Conservation (phyloP, 1,284 basidiomycete species). For the Puccinia horiana region DNA sequence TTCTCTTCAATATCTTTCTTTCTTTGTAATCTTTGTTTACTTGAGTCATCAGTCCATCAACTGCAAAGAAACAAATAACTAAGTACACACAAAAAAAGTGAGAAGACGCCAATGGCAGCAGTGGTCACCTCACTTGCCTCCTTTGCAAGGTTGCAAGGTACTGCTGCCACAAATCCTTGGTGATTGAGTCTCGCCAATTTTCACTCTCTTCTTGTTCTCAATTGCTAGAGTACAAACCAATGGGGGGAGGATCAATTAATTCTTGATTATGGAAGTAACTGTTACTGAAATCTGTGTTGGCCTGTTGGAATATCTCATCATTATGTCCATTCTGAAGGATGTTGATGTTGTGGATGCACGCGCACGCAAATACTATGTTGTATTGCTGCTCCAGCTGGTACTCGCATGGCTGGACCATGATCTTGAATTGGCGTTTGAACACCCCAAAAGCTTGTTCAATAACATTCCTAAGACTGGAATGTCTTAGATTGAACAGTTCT, state of each 20-base stretch:
- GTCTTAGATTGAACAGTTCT: conserved; percentile 49
- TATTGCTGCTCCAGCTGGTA: too few species aligned
- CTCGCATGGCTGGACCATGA: too few species aligned
- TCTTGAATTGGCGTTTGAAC: too few species aligned
- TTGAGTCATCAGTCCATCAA: too few species aligned
- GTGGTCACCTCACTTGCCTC: background rate
- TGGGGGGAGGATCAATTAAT: background rate
- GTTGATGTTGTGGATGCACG: conserved; percentile 5
- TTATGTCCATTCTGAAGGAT: background rate
- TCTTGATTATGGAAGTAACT: background rate
- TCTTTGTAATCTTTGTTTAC: too few species aligned
- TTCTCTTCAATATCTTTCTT: background rate
- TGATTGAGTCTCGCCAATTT: background rate
- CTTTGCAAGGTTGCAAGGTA: background rate
- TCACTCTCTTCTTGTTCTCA: background rate
- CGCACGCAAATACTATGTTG: background rate
- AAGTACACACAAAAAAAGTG: too few species aligned
- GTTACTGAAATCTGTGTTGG: background rate
- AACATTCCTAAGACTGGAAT: too few species aligned
- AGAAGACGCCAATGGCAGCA: background rate
- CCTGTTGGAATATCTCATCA: background rate
- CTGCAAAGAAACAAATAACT: too few species aligned
- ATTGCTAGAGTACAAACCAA: background rate
- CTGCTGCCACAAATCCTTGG: background rate
- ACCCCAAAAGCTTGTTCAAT: too few species aligned